A percentile compares a stretch with the other conserved stretches of the same genome.
phyloP scores from a whole-genome alignment of 306 rosid genomes.

The Ziziphus jujuba region DNA sequence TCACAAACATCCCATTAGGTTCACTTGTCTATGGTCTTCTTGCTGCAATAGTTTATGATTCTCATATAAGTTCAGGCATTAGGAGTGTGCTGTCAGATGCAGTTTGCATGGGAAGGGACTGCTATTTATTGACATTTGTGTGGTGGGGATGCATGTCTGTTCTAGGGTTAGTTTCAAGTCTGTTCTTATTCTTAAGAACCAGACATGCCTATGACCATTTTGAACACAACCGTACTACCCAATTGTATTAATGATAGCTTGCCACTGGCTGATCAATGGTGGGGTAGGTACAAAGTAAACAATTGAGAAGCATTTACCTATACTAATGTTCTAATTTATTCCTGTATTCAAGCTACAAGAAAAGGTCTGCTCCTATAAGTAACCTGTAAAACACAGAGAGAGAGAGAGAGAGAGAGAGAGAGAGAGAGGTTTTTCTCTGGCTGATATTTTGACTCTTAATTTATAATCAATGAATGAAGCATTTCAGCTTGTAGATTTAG shows the following conservation, averaged over 20 bases:
- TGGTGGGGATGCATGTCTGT: constrained; percentile 81
- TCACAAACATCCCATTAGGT: constrained; percentile 90
- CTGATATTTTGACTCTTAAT: no score
- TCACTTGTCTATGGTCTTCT: constrained; percentile 79
- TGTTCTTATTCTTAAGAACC: constrained; percentile 76
- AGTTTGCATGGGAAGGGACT: constrained; percentile 86
- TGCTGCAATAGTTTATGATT: constrained; percentile 78
- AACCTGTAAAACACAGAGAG: no score
- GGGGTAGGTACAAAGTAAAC: constrained; percentile 4
- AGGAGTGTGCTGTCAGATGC: background rate
- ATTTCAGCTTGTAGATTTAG: no score
- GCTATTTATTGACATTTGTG: constrained; percentile 78
- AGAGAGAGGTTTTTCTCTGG: no score
- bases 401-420: no score
- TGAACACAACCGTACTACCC: constrained; percentile 62
- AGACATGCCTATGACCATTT: constrained; percentile 73
- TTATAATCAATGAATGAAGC: no score
- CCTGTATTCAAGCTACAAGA: background rate
- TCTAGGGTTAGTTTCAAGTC: constrained; percentile 63
- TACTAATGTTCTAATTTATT: background rate
- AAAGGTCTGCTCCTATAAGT: background rate
- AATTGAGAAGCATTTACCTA: constrained; percentile 18
- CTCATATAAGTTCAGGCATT: constrained; percentile 34
- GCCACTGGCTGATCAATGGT: background rate
- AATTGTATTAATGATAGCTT: constrained; percentile 25